phyloP scores from a whole-genome alignment of 257 asterid species.

The Primulina tabacum region DNA sequence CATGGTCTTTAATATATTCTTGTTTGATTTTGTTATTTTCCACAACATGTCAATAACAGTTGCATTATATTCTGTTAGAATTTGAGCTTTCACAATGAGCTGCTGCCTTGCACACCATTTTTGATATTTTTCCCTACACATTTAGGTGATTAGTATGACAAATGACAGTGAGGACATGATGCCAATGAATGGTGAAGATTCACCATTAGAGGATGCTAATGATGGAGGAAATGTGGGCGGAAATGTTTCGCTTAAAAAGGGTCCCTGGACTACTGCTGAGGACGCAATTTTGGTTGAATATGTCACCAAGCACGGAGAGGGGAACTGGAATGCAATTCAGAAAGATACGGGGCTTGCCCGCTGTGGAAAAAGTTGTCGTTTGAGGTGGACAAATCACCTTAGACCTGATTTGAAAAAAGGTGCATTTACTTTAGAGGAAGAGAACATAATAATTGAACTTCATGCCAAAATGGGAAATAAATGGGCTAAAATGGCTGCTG shows the following conservation, averaged over 20 bases:
- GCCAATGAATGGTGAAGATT: slow-evolving; percentile 26
- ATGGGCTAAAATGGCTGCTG: slow-evolving; percentile 66
- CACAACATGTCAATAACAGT: slow-evolving; percentile 6
- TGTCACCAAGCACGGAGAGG: slow-evolving; percentile 56
- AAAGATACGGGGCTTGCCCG: slow-evolving; percentile 58
- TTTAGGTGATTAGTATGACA: slow-evolving; percentile 43
- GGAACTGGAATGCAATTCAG: slow-evolving; percentile 66
- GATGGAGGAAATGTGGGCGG: slow-evolving; percentile 39
- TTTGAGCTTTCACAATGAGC: not conserved
- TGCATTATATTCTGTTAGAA: not conserved
- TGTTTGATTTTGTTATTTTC: too few species aligned
- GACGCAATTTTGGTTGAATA: slow-evolving; percentile 53
- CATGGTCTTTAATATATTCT: not conserved
- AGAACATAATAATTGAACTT: slow-evolving; percentile 47
- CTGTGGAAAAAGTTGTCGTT: slow-evolving; percentile 70
- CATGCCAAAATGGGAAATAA: slow-evolving; percentile 65
- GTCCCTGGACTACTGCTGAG: slow-evolving; percentile 63
- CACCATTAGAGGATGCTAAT: slow-evolving; percentile 45
- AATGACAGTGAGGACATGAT: slow-evolving; percentile 42
- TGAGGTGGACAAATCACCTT: slow-evolving; percentile 73
- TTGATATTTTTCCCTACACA: slow-evolving; percentile 18
- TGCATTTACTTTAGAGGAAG: slow-evolving; percentile 53
- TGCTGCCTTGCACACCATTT: slow-evolving; percentile 1
- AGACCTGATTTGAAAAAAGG: slow-evolving; percentile 64
- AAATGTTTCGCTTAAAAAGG: slow-evolving; percentile 47